A percentile compares a stretch with the other conserved stretches of the same genome.
phyloP scores from a whole-genome alignment of 129 eudicot genomes.

The Tagetes erecta region DNA sequence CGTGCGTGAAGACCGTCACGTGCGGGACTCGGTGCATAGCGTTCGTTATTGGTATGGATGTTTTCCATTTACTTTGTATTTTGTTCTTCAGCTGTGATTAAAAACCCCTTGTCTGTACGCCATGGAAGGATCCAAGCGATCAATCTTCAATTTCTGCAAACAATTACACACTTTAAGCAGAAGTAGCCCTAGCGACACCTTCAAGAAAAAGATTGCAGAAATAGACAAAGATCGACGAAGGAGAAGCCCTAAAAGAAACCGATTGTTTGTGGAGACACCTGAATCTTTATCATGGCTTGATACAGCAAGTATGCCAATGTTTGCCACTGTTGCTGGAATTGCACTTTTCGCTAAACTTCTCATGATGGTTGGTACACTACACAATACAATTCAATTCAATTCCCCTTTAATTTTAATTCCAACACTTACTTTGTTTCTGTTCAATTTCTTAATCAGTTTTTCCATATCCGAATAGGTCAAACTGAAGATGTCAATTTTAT shows the following conservation, averaged over 20 bases:
- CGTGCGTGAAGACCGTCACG: too few species aligned
- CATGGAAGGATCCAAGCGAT: conserved; percentile 42
- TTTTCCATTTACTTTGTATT: too few species aligned
- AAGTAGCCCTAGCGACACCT: conserved; percentile 34
- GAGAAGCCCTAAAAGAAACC: conserved; percentile 32
- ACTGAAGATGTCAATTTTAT: too few species aligned
- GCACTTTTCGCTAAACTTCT: conserved; percentile 55
- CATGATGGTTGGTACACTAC: conserved; percentile 60
- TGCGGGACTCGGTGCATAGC: too few species aligned
- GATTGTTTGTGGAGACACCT: conserved; percentile 70
- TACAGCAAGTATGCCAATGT: conserved; percentile 78
- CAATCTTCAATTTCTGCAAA: conserved; percentile 36
- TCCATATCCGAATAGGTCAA: too few species aligned
- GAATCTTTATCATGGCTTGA: conserved; percentile 73
- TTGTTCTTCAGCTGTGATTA: background rate
- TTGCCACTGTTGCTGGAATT: conserved; percentile 6
- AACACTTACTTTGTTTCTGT: background rate
- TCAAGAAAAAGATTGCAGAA: conserved; percentile 11
- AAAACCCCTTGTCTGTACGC: conserved; percentile 1
- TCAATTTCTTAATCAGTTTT: too few species aligned
- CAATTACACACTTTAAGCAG: conserved; percentile 50
- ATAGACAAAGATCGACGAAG: conserved; percentile 51
- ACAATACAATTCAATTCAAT: background rate
- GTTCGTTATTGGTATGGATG: too few species aligned
- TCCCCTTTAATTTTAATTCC: background rate